These are phyloP conservation scores for Zalerion maritima DNA, from an alignment of 495 filamentous ascomycete species.

Conservation along the genomic window DNA sequence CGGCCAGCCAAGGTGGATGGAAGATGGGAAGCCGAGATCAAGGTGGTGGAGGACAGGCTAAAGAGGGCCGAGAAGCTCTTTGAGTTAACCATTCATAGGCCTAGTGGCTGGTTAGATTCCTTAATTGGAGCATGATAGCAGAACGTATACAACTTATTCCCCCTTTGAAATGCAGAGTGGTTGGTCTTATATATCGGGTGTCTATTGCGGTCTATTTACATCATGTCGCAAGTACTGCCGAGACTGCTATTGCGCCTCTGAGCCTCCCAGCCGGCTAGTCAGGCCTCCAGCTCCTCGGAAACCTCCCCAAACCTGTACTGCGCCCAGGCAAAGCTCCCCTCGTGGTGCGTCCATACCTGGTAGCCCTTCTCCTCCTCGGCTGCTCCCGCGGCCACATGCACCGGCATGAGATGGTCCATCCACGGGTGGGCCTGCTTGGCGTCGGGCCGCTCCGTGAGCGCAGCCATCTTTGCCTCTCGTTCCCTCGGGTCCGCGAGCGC, in stretches of 20 bases:
- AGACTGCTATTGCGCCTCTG: conserved; percentile 21
- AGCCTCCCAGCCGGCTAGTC: conserved; percentile 24
- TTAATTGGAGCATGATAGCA: not conserved
- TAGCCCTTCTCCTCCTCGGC: conserved; percentile 47
- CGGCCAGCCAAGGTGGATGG: conserved; percentile 11
- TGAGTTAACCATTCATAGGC: conserved; percentile 10
- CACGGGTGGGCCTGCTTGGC: conserved; percentile 62
- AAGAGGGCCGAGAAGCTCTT: conserved; percentile 28
- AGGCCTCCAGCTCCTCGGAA: conserved; percentile 13
- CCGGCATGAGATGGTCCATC: conserved; percentile 68
- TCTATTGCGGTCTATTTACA: too few relatives aligned
- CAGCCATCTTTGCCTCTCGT: conserved; percentile 45
- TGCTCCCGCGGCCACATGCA: conserved; percentile 60
- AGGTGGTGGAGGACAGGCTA: conserved; percentile 33
- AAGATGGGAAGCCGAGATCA: conserved; percentile 38
- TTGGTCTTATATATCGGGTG: too few relatives aligned
- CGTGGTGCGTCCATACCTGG: conserved; percentile 49
- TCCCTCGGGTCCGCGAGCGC: conserved; percentile 37
- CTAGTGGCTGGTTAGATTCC: not conserved
- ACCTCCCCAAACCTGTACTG: conserved; percentile 62
- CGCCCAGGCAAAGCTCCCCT: conserved; percentile 59
- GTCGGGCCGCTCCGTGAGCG: conserved; percentile 46
- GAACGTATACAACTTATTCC: too few relatives aligned
- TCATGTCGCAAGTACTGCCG: conserved; percentile 11
- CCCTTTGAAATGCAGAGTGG: too few relatives aligned